Evolutionary conservation across 1,284 basidiomycete species (phyloP), one percentile per base, ranked within the genome.

Genomic region (Fomitopsis betulina): DNA sequence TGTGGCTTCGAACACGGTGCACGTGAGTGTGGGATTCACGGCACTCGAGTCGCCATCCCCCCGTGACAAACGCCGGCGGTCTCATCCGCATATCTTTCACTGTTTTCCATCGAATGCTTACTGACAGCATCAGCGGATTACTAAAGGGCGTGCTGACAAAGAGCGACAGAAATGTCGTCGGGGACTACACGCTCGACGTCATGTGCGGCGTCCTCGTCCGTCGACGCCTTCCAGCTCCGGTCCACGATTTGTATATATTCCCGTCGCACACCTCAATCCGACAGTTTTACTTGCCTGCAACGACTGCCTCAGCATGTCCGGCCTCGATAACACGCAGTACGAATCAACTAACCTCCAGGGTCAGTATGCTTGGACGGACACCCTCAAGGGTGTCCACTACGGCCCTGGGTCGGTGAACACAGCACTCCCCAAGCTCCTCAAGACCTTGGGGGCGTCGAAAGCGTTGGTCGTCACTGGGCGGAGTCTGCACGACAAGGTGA

Each of bases 401-500:
- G 89, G 89, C 2, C 85, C 87, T 53, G 86, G 87, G 32, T 83
- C 78, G 30, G 67, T 84, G 42, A 73, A 69, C 52, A 83, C 78
- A 0, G 86, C 86, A 15, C 76, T 91, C 33, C 87, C 87, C 5
- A 81, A 81, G 65, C 70, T 90, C 13, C 70, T 89, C 52, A 63
- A 77, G n/a, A 68, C 68, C 13, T 64, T 89, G 37, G 79, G 78
- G 8, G 81, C 75, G 32, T 84, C 77, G 66, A 88, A 82, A 68
- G 89, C 84, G 1, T 69, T 91, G 25, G 69, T 91, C 54, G 79
- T 92, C 38, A 92, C 90, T 1, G 89, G 90, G 32, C 85, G 76
- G 65, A 87, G 81, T 60, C 76, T 93, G 35, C 72, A 82, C 58
- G 76, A 82, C 21, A 89, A 89, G 81, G 88, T 83, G 47, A 6